A percentile compares a stretch with the other conserved stretches of the same genome.
phyloP scores from a whole-genome alignment of 2,329 filamentous ascomycete species.

The Stromatinia cepivora region DNA sequence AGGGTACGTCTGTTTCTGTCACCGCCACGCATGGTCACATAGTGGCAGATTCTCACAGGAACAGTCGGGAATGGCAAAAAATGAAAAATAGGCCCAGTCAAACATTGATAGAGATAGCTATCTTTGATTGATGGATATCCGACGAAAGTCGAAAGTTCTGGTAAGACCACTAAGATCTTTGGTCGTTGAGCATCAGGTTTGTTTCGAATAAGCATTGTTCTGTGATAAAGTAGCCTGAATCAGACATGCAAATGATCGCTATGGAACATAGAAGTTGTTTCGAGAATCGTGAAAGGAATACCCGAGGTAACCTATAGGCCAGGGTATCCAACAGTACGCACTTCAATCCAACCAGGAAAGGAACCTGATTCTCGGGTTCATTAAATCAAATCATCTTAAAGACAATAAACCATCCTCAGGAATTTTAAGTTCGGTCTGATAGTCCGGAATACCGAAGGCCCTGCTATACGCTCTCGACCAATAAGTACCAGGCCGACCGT shows the following conservation, averaged over 20 bases:
- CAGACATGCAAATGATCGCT: background rate
- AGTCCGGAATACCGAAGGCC: too few relatives aligned
- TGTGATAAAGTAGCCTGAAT: background rate
- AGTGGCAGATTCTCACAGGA: background rate
- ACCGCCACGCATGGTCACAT: background rate
- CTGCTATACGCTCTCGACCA: background rate
- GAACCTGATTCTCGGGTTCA: background rate
- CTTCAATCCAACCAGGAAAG: background rate
- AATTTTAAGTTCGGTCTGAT: background rate
- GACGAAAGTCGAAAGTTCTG: background rate
- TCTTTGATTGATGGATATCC: background rate
- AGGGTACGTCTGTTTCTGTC: background rate
- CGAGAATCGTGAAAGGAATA: background rate
- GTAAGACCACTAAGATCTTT: background rate
- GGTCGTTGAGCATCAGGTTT: background rate
- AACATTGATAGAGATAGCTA: background rate
- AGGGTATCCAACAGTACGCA: background rate
- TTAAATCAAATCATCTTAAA: background rate
- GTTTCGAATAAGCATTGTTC: conserved; percentile 1
- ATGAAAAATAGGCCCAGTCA: background rate
- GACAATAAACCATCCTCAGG: too few relatives aligned
- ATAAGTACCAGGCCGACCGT: background rate
- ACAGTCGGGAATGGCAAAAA: background rate
- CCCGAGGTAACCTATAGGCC: background rate
- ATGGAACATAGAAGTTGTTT: background rate